These are phyloP conservation scores for Cicer pinnatifidum DNA, from an alignment of 306 rosid genomes.

Conservation along the genomic window DNA sequence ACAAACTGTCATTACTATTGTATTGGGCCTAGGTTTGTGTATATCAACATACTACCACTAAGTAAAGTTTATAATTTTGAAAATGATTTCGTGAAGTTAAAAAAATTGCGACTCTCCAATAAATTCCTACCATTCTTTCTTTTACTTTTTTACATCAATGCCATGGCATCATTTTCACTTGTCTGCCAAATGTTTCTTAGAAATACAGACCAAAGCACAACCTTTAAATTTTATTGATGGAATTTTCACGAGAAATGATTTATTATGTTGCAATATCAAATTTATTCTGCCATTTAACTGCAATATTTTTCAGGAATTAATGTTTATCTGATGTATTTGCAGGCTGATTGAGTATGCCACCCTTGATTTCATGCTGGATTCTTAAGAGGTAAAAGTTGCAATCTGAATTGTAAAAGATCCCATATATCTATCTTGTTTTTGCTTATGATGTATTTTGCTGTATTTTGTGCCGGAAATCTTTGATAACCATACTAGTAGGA, in stretches of 20 bases:
- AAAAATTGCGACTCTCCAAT: neutral
- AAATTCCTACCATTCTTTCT: neutral
- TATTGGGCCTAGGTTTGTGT: neutral
- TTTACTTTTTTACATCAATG: constrained; percentile 5
- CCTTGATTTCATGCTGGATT: constrained; percentile 46
- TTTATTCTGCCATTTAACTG: constrained; percentile 32
- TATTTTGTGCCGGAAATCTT: constrained; percentile 6
- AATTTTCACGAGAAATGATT: constrained; percentile 19
- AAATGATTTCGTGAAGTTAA: constrained; percentile 15
- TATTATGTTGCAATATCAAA: constrained; percentile 26
- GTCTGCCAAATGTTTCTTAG: constrained; percentile 4
- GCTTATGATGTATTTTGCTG: neutral
- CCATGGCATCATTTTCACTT: neutral
- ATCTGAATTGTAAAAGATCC: constrained; percentile 18
- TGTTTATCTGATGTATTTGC: constrained; percentile 48
- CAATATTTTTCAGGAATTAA: constrained; percentile 37
- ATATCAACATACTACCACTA: constrained; percentile 5
- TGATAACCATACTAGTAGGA: neutral
- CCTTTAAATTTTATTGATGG: neutral
- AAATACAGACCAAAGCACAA: constrained; percentile 9
- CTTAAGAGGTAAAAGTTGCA: constrained; percentile 62
- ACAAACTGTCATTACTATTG: neutral
- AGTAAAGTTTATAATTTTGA: neutral
- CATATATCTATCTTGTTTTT: constrained; percentile 1
- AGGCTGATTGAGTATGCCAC: constrained; percentile 65